These are phyloP conservation scores for Mycocentrospora acerina DNA, from an alignment of 2,329 filamentous ascomycete genomes.

Conservation along the genomic window DNA sequence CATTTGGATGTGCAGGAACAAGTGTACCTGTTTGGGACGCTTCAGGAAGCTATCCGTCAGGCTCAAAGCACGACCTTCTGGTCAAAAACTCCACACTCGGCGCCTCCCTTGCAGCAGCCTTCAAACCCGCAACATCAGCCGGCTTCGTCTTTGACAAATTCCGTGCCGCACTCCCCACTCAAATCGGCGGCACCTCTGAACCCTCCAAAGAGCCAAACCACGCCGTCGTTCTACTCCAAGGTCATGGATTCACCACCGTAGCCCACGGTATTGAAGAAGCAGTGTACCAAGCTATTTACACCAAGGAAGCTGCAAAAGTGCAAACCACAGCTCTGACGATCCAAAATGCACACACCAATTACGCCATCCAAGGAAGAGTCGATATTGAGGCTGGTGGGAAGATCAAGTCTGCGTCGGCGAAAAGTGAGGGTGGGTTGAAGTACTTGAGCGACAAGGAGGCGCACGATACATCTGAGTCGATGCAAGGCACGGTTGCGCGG, in stretches of 20 bases:
- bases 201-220: constrained; percentile 37
- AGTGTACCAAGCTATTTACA: constrained; percentile 50
- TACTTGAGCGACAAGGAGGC: constrained; percentile 46
- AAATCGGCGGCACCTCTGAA: constrained; percentile 36
- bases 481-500: constrained; percentile 34
- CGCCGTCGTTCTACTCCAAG: constrained; percentile 44
- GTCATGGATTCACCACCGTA: constrained; percentile 49
- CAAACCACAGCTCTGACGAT: constrained; percentile 43
- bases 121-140: constrained; percentile 41
- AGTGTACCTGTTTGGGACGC: constrained; percentile 41
- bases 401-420: constrained; percentile 45
- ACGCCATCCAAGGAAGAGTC: constrained; percentile 43
- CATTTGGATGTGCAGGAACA: constrained; percentile 22
- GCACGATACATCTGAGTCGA: constrained; percentile 45
- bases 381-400: constrained; percentile 42
- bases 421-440: constrained; percentile 45
- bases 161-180: constrained; percentile 36
- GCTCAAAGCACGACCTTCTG: constrained; percentile 40
- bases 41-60: constrained; percentile 27
- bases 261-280: constrained; percentile 48
- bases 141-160: constrained; percentile 43
- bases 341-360: constrained; percentile 36
- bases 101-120: constrained; percentile 38
- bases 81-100: constrained; percentile 35
- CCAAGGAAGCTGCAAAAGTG: constrained; percentile 41